Evolutionary conservation across 306 rosid species (phyloP).

Genomic region (Ochetophila trinervis): DNA sequence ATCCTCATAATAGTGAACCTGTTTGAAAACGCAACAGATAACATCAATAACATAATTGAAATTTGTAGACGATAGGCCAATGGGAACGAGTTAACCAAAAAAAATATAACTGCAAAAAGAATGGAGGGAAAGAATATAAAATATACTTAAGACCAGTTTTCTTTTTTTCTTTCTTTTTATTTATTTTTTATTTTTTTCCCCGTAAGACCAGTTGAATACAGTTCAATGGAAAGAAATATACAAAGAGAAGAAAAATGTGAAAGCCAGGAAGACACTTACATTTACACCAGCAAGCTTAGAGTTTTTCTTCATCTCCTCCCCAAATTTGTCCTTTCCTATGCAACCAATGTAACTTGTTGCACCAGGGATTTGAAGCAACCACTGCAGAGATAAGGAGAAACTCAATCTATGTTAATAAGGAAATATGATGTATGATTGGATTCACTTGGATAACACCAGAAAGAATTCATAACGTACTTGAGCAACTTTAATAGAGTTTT

Average conservation of each 20-base stretch:
- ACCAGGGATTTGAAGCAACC: constrained; percentile 87
- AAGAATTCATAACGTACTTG: constrained; percentile 50
- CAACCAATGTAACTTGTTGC: constrained; percentile 90
- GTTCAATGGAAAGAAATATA: not conserved
- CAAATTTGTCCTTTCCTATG: constrained; percentile 93
- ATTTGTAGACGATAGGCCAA: not conserved
- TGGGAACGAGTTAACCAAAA: not conserved
- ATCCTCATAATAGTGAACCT: constrained; percentile 89
- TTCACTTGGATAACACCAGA: not conserved
- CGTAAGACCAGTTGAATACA: too few species aligned
- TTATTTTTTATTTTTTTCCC: too few species aligned
- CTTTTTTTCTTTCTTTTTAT: too few species aligned
- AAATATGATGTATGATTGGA: not conserved
- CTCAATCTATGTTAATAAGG: not conserved
- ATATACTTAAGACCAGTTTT: not conserved
- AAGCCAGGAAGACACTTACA: constrained; percentile 41
- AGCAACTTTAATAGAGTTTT: constrained; percentile 85
- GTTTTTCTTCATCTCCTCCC: constrained; percentile 83
- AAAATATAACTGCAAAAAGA: not conserved
- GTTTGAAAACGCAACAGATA: constrained; percentile 11
- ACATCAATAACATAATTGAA: not conserved
- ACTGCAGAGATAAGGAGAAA: constrained; percentile 36
- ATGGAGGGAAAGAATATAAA: not conserved
- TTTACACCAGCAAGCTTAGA: constrained; percentile 69
- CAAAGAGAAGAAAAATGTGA: not conserved